A percentile compares a stretch with the other conserved stretches of the same genome.
phyloP scores from a whole-genome alignment of 2,329 filamentous ascomycete genomes.

The Dryadomyces quercus-mongolicae region DNA sequence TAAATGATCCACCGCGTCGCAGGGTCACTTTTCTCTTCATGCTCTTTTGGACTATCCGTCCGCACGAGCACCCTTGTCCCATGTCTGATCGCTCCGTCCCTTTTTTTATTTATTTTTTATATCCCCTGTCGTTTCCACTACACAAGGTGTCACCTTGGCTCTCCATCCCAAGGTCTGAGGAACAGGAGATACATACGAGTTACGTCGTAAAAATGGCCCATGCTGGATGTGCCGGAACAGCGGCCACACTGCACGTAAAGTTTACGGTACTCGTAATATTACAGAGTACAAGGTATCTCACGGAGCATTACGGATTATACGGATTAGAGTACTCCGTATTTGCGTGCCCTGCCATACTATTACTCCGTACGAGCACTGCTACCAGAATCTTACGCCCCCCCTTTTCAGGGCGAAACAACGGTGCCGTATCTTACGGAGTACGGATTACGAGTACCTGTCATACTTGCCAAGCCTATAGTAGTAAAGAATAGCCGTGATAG shows the following conservation, averaged over 20 bases:
- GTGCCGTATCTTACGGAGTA: no score
- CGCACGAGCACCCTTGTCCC: background rate
- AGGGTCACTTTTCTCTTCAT: background rate
- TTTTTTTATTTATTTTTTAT: background rate
- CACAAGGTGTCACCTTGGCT: no score
- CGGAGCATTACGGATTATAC: no score
- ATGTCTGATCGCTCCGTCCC: background rate
- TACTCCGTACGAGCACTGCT: no score
- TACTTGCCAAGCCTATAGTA: no score
- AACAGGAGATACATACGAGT: background rate
- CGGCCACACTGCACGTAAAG: background rate
- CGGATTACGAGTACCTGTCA: no score
- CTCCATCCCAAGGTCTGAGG: background rate
- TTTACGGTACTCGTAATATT: background rate
- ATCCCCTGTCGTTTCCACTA: background rate
- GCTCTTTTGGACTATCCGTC: background rate
- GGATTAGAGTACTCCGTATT: no score
- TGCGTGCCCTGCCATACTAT: no score
- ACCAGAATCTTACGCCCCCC: no score
- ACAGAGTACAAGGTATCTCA: no score
- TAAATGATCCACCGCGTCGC: background rate
- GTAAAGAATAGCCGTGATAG: no score
- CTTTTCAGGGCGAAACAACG: no score
- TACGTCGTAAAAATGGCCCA: background rate
- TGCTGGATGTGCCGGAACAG: background rate